phyloP scores from a whole-genome alignment of 208 protist genomes.

The Blechomonas ayalai region DNA sequence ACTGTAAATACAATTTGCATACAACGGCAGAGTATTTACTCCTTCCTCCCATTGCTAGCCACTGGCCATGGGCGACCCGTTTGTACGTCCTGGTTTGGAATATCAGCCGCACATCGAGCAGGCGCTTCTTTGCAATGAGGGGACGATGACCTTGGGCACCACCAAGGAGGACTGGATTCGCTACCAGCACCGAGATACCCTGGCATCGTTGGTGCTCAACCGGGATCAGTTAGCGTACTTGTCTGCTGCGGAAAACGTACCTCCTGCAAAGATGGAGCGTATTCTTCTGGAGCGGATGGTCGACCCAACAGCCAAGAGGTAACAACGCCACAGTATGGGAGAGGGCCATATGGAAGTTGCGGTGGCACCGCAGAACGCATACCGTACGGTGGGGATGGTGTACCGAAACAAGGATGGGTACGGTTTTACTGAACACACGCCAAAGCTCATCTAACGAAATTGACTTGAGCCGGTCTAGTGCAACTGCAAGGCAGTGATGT shows the following conservation, averaged over 20 bases:
- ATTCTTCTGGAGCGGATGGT: slow-evolving; percentile 71
- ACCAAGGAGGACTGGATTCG: slow-evolving; percentile 86
- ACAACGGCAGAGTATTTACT: slow-evolving; percentile 2
- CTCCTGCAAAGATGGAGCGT: slow-evolving; percentile 68
- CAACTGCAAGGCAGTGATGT: no score
- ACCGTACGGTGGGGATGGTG: no score
- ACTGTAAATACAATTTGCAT: no score
- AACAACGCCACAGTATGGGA: no score
- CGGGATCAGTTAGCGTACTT: slow-evolving; percentile 69
- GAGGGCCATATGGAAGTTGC: neutral
- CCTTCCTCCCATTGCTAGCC: neutral
- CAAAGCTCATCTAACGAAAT: no score
- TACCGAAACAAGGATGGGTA: no score
- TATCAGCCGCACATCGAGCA: slow-evolving; percentile 81
- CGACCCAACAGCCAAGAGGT: slow-evolving; percentile 47
- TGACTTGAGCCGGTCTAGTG: no score
- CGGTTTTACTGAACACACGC: no score
- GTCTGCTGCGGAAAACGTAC: slow-evolving; percentile 65
- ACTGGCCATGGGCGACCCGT: slow-evolving; percentile 77
- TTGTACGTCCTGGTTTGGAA: slow-evolving; percentile 76
- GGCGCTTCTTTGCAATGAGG: slow-evolving; percentile 75
- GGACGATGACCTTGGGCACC: slow-evolving; percentile 69
- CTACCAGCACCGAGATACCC: slow-evolving; percentile 83
- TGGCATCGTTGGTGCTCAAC: slow-evolving; percentile 64
- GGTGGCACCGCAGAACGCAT: no score